phyloP scores from a whole-genome alignment of 371 early-diverging fungal genomes.

The Mortierella sp. region DNA sequence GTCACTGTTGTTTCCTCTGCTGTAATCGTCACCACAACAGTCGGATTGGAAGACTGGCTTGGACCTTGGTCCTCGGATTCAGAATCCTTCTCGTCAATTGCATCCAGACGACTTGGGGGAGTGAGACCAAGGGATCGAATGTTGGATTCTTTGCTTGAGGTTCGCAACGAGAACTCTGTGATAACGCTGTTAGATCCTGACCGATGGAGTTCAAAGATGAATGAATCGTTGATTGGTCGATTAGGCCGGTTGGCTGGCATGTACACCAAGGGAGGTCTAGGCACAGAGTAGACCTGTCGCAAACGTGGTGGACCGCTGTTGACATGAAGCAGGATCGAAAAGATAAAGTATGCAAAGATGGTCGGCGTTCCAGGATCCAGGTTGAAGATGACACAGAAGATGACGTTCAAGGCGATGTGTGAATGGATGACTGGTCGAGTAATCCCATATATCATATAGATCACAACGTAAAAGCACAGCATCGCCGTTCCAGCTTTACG shows the following conservation, averaged over 20 bases:
- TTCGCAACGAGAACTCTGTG: constrained; percentile 3
- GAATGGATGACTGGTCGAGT: constrained; percentile 41
- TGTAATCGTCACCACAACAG: background rate
- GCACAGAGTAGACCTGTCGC: constrained; percentile 22
- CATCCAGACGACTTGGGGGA: constrained; percentile 1
- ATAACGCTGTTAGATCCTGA: constrained; percentile 2
- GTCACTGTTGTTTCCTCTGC: too few species aligned
- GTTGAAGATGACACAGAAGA: constrained; percentile 48
- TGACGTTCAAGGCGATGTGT: constrained; percentile 39
- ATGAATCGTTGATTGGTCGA: constrained; percentile 35
- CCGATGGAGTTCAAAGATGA: constrained; percentile 31
- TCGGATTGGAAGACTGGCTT: background rate
- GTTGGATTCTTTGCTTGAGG: constrained; percentile 3
- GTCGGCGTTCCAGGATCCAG: constrained; percentile 52
- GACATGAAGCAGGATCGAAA: constrained; percentile 43
- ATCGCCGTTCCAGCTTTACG: constrained; percentile 46
- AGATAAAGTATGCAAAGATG: constrained; percentile 47
- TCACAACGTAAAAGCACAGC: constrained; percentile 44
- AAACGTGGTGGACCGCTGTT: constrained; percentile 24
- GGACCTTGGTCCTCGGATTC: background rate
- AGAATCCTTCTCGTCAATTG: background rate
- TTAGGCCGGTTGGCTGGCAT: constrained; percentile 24
- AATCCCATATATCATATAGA: constrained; percentile 41
- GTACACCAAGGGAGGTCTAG: constrained; percentile 26
- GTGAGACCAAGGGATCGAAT: constrained; percentile 12